These are phyloP conservation scores for Lepidium sativum DNA, from an alignment of 345 rosid species.

Conservation along the genomic window DNA sequence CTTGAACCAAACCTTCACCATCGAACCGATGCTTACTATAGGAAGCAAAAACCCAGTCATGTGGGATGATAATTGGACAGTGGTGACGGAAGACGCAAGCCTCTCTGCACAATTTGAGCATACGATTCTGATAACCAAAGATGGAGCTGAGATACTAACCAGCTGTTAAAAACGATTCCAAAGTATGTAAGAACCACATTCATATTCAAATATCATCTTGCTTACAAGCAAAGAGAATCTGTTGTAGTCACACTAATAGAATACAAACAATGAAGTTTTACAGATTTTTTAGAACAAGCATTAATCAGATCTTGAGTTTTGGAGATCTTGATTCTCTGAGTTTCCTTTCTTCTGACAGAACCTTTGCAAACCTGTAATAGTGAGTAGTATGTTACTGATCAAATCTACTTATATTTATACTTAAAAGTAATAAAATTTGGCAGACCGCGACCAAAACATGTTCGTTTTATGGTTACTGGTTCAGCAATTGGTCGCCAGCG, in stretches of 20 bases:
- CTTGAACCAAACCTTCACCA: conserved; percentile 90
- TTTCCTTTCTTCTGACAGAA: conserved; percentile 50
- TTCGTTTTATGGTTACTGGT: too few relatives aligned
- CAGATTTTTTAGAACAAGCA: background rate
- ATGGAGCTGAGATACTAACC: conserved; percentile 87
- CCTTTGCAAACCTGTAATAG: conserved; percentile 45
- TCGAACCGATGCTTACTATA: conserved; percentile 89
- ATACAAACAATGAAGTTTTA: conserved; percentile 1
- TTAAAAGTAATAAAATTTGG: background rate
- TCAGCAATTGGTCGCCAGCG: too few relatives aligned
- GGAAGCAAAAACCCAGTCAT: conserved; percentile 71
- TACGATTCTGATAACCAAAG: conserved; percentile 69
- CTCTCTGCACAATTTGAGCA: conserved; percentile 92
- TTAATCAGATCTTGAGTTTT: conserved; percentile 1
- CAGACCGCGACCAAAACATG: too few relatives aligned
- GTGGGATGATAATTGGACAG: conserved; percentile 94
- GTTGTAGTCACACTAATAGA: conserved; percentile 3
- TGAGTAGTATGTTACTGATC: background rate
- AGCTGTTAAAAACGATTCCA: conserved; percentile 29
- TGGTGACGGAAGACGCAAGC: conserved; percentile 82
- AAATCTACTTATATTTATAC: background rate
- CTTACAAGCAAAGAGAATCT: background rate
- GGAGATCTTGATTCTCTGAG: conserved; percentile 38
- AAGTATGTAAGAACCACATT: conserved; percentile 4
- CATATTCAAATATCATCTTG: conserved; percentile 8